Evolutionary conservation across 768 basidiomycete species (phyloP).

Genomic region (Gymnopilus dilepis): DNA sequence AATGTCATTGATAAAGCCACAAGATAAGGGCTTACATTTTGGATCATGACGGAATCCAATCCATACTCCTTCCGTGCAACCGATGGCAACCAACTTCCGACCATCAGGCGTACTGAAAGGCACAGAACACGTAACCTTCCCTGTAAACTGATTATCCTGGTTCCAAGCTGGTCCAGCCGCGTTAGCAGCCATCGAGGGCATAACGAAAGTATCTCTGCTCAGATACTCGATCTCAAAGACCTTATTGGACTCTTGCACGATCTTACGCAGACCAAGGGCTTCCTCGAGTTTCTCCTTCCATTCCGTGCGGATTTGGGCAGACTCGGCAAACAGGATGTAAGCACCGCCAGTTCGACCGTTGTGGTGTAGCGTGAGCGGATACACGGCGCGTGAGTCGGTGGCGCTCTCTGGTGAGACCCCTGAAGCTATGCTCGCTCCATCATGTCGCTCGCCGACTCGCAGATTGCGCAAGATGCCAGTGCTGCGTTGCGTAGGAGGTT

Average conservation of each 20-base stretch:
- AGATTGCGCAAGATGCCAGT: conserved; percentile 74
- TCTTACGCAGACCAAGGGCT: conserved; percentile 81
- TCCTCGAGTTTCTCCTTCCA: conserved; percentile 93
- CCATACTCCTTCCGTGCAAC: conserved; percentile 97
- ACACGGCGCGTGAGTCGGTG: conserved; percentile 77
- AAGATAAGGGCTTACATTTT: conserved; percentile 58
- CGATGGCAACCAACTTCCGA: conserved; percentile 87
- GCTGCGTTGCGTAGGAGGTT: conserved; percentile 76
- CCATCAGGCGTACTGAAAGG: conserved; percentile 88
- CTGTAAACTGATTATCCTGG: conserved; percentile 73
- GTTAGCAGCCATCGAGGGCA: conserved; percentile 64
- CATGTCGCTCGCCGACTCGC: conserved; percentile 44
- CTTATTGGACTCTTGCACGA: conserved; percentile 92
- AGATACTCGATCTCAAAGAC: conserved; percentile 93
- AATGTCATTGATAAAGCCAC: background rate
- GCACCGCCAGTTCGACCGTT: conserved; percentile 87
- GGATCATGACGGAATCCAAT: conserved; percentile 94
- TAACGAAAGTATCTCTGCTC: conserved; percentile 86
- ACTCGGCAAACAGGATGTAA: conserved; percentile 88
- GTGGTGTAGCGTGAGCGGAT: conserved; percentile 88
- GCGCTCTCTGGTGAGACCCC: conserved; percentile 42
- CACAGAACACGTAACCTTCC: conserved; percentile 93
- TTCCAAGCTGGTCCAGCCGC: conserved; percentile 65
- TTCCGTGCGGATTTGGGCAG: conserved; percentile 71
- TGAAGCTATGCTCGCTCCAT: conserved; percentile 26